Evolutionary conservation across 345 rosid genomes (phyloP), one percentile per base, ranked within the genome.

Genomic region (Clausena lansium): DNA sequence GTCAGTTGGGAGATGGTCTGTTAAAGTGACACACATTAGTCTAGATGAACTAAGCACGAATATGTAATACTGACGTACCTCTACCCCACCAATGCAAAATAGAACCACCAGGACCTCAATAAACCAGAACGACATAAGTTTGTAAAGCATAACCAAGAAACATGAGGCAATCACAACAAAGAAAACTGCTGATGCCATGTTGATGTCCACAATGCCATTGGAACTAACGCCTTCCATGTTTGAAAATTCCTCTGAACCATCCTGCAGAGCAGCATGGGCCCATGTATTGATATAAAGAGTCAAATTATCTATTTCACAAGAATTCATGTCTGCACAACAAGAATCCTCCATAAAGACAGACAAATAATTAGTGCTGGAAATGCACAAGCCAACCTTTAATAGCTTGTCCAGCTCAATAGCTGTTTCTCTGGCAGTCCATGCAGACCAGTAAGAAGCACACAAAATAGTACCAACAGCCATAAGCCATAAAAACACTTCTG

Each of bases 401-500:
- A 94, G 88, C 88, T 92, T 94, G 83, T 96, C 99, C 80, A 84
- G 95, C 86, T 94, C 98, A 61, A 87, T 91, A 74, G 92, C 91
- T 77, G 91, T 89, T 88, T 96, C 99, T 86, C 90, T 91, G 36
- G 92, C 91, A 71, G 91, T 94, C 93, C 94, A 89, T 27, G 97
- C 99, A 33, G 99, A 95, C 99, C 99, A 93, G 76, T 87, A 95
- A 74, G 98, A 91, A 76, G 97, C 95, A 86, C 97, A 91, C 76
- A 94, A 80, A 58, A 96, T 94, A 76, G 97, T 94, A 71, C 97
- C 94, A 59, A 92, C 97, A 77, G 99, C 99, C 97, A 96, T 94
- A 75, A 96, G 95, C 99, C 99, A 96, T 30, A 96, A 83, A 80
- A 96, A 96, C 69, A 96, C 97, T 91, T 96, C 99, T 55, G 99